Conservation (phyloP, 768 basidiomycete genomes). For the Lyophyllum shimeji region DNA sequence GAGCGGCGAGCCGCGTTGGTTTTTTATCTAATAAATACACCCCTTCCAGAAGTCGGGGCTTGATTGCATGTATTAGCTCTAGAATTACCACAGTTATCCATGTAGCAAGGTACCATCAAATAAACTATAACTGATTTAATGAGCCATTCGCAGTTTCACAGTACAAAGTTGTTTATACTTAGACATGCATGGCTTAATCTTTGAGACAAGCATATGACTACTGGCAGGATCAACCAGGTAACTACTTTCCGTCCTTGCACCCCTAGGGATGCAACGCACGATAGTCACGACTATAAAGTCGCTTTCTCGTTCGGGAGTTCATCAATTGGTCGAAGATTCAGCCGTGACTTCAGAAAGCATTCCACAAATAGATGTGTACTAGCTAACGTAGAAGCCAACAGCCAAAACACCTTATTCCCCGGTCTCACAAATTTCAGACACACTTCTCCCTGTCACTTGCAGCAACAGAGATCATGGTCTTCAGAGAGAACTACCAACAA, state of each 20-base stretch:
- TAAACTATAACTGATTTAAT: constrained; percentile 82
- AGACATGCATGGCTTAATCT: constrained; percentile 84
- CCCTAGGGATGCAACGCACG: background rate
- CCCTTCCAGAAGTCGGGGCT: no score
- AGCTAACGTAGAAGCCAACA: constrained; percentile 19
- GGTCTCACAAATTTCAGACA: constrained; percentile 44
- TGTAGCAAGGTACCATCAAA: no score
- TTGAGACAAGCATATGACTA: constrained; percentile 85
- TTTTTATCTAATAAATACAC: no score
- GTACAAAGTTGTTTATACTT: constrained; percentile 41
- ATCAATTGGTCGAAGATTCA: constrained; percentile 24
- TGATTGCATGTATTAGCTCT: no score
- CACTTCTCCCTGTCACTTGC: constrained; percentile 22
- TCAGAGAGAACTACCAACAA: constrained; percentile 38
- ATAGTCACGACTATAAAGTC: constrained; percentile 11
- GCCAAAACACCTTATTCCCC: constrained; percentile 42
- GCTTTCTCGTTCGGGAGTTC: constrained; percentile 26
- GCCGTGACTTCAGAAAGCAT: constrained; percentile 13
- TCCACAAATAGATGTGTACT: constrained; percentile 16
- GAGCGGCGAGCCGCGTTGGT: no score
- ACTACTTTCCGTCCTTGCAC: constrained; percentile 6
- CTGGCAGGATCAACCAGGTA: constrained; percentile 86
- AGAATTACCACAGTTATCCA: no score
- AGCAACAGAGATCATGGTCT: constrained; percentile 34
- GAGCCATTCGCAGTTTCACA: constrained; percentile 64